A percentile compares a stretch with the other conserved stretches of the same genome.
These are phyloP conservation scores for Scheffersomyces segobiensis DNA, from an alignment of 1,139 yeast genomes.

Conservation along the genomic window DNA sequence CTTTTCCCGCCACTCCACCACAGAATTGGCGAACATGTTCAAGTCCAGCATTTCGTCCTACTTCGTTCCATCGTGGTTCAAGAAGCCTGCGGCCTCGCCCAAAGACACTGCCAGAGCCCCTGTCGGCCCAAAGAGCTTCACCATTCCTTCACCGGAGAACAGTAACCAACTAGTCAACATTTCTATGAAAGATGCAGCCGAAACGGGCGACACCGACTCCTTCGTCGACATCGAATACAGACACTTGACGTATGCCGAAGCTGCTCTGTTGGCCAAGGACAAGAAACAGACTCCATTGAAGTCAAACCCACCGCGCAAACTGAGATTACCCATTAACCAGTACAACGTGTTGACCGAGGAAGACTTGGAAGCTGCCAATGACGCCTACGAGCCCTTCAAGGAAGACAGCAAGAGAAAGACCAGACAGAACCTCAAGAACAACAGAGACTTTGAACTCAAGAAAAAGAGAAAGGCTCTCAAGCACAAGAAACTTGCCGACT, in stretches of 20 bases:
- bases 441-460: slow-evolving; percentile 3
- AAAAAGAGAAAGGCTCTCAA: slow-evolving; percentile 11
- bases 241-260: slow-evolving; percentile 47
- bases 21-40: slow-evolving; percentile 15
- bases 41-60: slow-evolving; percentile 14
- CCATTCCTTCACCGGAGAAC: slow-evolving; percentile 27
- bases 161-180: slow-evolving; percentile 29
- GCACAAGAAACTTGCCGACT: slow-evolving; percentile 11
- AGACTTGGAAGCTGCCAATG: not conserved
- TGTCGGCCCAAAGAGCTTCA: slow-evolving; percentile 29
- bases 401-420: not conserved
- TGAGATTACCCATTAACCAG: slow-evolving; percentile 9
- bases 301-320: slow-evolving; percentile 7
- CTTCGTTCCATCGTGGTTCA: slow-evolving; percentile 20
- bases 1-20: not conserved
- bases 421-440: slow-evolving; percentile 1
- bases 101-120: slow-evolving; percentile 9
- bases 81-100: slow-evolving; percentile 8
- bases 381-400: not conserved
- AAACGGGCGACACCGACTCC: slow-evolving; percentile 27
- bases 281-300: slow-evolving; percentile 10
- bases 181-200: slow-evolving; percentile 30
- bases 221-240: slow-evolving; percentile 39
- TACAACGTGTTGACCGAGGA: slow-evolving; percentile 10
- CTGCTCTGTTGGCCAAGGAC: slow-evolving; percentile 32